Conservation (phyloP, 495 filamentous ascomycete genomes). For the Tuber magnatum region DNA sequence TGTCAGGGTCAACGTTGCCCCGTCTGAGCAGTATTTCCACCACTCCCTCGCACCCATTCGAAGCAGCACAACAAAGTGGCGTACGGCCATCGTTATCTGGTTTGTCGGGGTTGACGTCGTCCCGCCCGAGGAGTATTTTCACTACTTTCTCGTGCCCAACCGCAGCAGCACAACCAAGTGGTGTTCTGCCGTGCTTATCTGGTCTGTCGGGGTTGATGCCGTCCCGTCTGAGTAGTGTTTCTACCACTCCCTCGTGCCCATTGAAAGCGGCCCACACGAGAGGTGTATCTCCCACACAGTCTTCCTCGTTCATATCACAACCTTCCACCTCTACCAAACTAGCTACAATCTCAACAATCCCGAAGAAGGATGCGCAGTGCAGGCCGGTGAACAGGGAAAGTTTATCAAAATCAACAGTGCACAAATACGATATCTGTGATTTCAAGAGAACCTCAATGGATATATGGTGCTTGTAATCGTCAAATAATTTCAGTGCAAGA, state of each 20-base stretch:
- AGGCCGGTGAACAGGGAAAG: not conserved
- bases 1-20: not conserved
- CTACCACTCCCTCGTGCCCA: not conserved
- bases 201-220: too few species aligned
- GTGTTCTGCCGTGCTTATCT: not conserved
- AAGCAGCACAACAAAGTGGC: too few species aligned
- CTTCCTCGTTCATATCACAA: not conserved
- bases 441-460: not conserved
- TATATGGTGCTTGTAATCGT: not conserved
- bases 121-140: too few species aligned
- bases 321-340: not conserved
- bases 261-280: not conserved
- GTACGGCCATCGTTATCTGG: too few species aligned
- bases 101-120: too few species aligned
- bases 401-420: not conserved
- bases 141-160: too few species aligned
- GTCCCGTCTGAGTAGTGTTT: too few species aligned
- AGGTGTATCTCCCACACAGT: not conserved
- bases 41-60: not conserved
- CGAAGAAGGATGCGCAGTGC: not conserved
- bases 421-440: accelerated
- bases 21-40: not conserved
- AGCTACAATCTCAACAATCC: not conserved
- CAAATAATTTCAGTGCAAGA: not conserved
- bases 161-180: not conserved